A percentile compares a stretch with the other conserved stretches of the same genome.
Evolutionary conservation across 495 filamentous ascomycete genomes (phyloP).

Genomic region (Penicillium paxilli): DNA sequence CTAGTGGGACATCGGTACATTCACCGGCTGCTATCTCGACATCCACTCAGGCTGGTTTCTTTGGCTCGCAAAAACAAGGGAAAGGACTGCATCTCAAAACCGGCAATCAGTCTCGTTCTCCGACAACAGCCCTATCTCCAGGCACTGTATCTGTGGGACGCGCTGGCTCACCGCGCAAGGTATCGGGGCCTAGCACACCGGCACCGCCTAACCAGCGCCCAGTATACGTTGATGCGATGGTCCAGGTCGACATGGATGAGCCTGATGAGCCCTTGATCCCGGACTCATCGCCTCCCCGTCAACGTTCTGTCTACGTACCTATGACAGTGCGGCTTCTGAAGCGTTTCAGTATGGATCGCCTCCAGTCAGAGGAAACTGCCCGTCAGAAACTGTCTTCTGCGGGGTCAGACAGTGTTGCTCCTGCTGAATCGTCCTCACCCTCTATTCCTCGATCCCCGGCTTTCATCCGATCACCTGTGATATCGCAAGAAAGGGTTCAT

Average conservation of each 20-base stretch:
- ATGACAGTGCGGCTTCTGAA: conserved; percentile 44
- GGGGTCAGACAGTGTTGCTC: conserved; percentile 15
- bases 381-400: conserved; percentile 21
- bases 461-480: conserved; percentile 6
- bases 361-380: conserved; percentile 29
- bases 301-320: conserved; percentile 32
- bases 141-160: conserved; percentile 14
- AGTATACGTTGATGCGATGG: conserved; percentile 45
- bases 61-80: conserved; percentile 7
- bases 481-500: conserved; percentile 1
- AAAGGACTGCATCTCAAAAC: conserved; percentile 25
- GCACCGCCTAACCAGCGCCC: conserved; percentile 23
- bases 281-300: conserved; percentile 7
- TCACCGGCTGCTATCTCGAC: conserved; percentile 27
- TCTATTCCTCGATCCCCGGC: neutral
- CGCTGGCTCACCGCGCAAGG: conserved; percentile 29
- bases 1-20: conserved; percentile 41
- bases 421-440: conserved; percentile 4
- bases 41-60: conserved; percentile 22
- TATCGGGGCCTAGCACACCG: conserved; percentile 33
- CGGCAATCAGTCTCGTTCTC: conserved; percentile 29
- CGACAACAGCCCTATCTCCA: conserved; percentile 23
- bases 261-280: conserved; percentile 25
- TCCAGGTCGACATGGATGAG: conserved; percentile 46
- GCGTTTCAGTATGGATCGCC: conserved; percentile 44